Conservation (phyloP, 805 yeast genomes). For the Sungouiozyma intestinalis region DNA sequence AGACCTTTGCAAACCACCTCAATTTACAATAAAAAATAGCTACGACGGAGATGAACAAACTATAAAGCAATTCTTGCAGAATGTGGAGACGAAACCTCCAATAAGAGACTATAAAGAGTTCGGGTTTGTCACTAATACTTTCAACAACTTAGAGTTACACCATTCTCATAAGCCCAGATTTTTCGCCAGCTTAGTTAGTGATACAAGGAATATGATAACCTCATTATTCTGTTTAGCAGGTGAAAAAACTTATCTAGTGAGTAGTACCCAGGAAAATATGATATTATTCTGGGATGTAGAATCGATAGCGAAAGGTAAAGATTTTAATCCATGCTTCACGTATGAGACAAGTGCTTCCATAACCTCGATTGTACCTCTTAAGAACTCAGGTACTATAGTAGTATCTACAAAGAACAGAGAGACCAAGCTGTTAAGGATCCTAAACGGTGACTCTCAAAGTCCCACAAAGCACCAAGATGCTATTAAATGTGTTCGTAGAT, state of each 20-base stretch:
- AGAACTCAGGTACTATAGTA: slow-evolving; percentile 46
- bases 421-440: slow-evolving; percentile 30
- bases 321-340: slow-evolving; percentile 38
- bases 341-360: slow-evolving; percentile 42
- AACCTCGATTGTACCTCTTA: slow-evolving; percentile 40
- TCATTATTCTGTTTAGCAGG: slow-evolving; percentile 45
- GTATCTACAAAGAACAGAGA: slow-evolving; percentile 35
- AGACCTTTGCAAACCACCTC: slow-evolving; percentile 21
- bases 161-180: slow-evolving; percentile 33
- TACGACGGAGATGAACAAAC: slow-evolving; percentile 61
- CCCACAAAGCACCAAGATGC: slow-evolving; percentile 7
- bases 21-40: slow-evolving; percentile 37
- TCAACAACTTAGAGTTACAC: slow-evolving; percentile 11
- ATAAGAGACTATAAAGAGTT: slow-evolving; percentile 57
- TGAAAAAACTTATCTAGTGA: slow-evolving; percentile 54
- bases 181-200: slow-evolving; percentile 58
- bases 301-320: slow-evolving; percentile 52
- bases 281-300: slow-evolving; percentile 70
- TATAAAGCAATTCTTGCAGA: slow-evolving; percentile 45
- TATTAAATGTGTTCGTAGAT: slow-evolving; percentile 17
- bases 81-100: slow-evolving; percentile 45
- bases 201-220: slow-evolving; percentile 42
- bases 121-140: slow-evolving; percentile 31
- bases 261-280: slow-evolving; percentile 68
- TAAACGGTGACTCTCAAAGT: slow-evolving; percentile 15